Evolutionary conservation across 2,329 filamentous ascomycete species (phyloP).

Genomic region (Colletotrichum orbiculare): DNA sequence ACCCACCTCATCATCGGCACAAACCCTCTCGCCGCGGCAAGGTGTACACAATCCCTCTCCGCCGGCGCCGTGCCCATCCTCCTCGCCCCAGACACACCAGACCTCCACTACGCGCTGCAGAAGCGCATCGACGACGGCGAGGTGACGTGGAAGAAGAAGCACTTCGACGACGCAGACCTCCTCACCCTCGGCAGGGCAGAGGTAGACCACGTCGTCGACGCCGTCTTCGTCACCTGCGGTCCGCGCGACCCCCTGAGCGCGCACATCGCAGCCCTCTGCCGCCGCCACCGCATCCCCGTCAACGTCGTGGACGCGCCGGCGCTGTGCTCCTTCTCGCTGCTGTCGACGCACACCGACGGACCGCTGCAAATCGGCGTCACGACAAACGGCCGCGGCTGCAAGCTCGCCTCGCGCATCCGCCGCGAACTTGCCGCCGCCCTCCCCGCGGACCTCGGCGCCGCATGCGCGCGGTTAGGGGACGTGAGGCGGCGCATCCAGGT

Average conservation of each 20-base stretch:
- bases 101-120: constrained; percentile 67
- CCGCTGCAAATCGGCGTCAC: constrained; percentile 95
- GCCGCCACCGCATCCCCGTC: constrained; percentile 84
- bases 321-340: constrained; percentile 89
- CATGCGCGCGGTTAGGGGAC: constrained; percentile 81
- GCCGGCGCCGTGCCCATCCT: constrained; percentile 86
- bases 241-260: constrained; percentile 60
- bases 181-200: constrained; percentile 82
- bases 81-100: constrained; percentile 74
- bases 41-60: constrained; percentile 82
- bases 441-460: constrained; percentile 78
- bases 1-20: constrained; percentile 88
- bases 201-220: constrained; percentile 83
- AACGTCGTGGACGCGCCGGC: constrained; percentile 90
- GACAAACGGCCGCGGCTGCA: constrained; percentile 94
- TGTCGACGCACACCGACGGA: constrained; percentile 90
- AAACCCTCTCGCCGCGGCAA: constrained; percentile 86
- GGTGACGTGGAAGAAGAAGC: constrained; percentile 72
- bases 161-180: constrained; percentile 78
- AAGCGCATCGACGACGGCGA: constrained; percentile 74
- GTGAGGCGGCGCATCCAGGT: constrained; percentile 78
- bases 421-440: constrained; percentile 87
- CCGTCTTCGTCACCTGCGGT: constrained; percentile 84
- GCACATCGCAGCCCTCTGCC: constrained; percentile 80
- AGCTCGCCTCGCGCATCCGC: constrained; percentile 88